Conservation (phyloP, 2,329 filamentous ascomycete genomes). For the Harringtonia lauricola region DNA sequence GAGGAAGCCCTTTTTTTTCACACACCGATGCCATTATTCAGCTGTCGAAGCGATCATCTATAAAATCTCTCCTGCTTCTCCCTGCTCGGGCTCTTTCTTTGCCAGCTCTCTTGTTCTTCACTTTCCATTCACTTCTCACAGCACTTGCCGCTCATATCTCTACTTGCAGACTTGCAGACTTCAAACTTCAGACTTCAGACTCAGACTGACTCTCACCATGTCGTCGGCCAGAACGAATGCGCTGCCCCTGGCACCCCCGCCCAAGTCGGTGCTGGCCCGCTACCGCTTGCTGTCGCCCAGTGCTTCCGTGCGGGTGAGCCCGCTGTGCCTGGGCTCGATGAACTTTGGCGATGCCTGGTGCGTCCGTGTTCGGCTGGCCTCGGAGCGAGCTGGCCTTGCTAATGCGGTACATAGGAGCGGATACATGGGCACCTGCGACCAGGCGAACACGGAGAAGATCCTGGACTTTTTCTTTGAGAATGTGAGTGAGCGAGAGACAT, state of each 20-base stretch:
- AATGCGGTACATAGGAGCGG: constrained; percentile 26
- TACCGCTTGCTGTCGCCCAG: constrained; percentile 57
- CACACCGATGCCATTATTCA: too few species aligned
- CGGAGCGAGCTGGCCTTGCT: neutral
- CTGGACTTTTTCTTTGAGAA: constrained; percentile 55
- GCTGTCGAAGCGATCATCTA: too few species aligned
- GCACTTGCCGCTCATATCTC: too few species aligned
- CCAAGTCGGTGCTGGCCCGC: constrained; percentile 49
- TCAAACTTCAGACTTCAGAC: too few species aligned
- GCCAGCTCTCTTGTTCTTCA: neutral
- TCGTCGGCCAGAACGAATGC: constrained; percentile 6
- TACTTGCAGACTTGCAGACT: too few species aligned
- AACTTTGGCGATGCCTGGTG: constrained; percentile 49
- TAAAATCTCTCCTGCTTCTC: too few species aligned
- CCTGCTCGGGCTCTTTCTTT: too few species aligned
- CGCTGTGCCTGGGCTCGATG: constrained; percentile 54
- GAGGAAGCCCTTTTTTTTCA: neutral
- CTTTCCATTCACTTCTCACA: too few species aligned
- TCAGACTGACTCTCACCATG: neutral
- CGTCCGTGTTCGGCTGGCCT: constrained; percentile 3
- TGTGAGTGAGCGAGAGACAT: constrained; percentile 21
- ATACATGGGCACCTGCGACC: constrained; percentile 53
- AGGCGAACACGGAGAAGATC: constrained; percentile 49
- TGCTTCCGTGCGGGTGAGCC: constrained; percentile 56
- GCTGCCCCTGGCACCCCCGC: constrained; percentile 30